These are phyloP conservation scores for Phytophthora niederhauseri DNA, from an alignment of 352 stramenopile genomes.

Conservation along the genomic window DNA sequence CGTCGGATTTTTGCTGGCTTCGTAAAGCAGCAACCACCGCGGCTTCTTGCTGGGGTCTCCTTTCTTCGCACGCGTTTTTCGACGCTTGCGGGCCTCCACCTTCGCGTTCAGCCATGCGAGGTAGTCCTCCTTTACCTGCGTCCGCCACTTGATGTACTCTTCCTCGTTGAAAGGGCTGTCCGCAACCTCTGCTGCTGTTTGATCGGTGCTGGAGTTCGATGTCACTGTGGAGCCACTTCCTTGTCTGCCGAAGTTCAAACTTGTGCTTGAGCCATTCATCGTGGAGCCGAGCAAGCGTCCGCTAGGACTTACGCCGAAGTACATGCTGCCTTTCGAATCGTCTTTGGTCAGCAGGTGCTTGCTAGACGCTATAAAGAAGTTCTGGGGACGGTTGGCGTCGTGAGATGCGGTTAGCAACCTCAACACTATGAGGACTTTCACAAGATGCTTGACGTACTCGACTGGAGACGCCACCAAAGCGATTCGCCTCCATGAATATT, in stretches of 20 bases:
- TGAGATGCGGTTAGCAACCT: constrained; percentile 1
- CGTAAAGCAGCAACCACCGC: constrained; percentile 72
- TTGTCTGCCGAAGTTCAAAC: constrained; percentile 22
- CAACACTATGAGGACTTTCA: not conserved
- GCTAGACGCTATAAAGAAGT: constrained; percentile 53
- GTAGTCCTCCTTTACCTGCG: constrained; percentile 77
- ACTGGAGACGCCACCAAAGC: constrained; percentile 52
- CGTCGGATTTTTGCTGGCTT: constrained; percentile 53
- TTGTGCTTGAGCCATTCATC: constrained; percentile 28
- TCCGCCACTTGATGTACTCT: constrained; percentile 71
- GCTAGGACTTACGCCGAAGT: constrained; percentile 29
- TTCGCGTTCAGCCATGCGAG: constrained; percentile 72
- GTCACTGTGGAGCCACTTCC: constrained; percentile 18
- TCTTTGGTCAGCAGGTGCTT: constrained; percentile 43
- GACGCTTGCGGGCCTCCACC: constrained; percentile 53
- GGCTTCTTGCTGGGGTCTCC: constrained; percentile 60
- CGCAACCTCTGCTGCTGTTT: not conserved
- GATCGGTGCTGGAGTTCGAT: constrained; percentile 16
- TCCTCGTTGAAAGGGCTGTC: constrained; percentile 52
- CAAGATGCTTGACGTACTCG: constrained; percentile 13
- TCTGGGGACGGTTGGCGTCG: constrained; percentile 21
- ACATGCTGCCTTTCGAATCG: constrained; percentile 41
- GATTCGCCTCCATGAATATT: constrained; percentile 71
- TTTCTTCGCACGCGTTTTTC: constrained; percentile 52
- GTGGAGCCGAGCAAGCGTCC: constrained; percentile 29